Conservation (phyloP, 768 basidiomycete genomes). For the Naganishia vaughanmartiniae region DNA sequence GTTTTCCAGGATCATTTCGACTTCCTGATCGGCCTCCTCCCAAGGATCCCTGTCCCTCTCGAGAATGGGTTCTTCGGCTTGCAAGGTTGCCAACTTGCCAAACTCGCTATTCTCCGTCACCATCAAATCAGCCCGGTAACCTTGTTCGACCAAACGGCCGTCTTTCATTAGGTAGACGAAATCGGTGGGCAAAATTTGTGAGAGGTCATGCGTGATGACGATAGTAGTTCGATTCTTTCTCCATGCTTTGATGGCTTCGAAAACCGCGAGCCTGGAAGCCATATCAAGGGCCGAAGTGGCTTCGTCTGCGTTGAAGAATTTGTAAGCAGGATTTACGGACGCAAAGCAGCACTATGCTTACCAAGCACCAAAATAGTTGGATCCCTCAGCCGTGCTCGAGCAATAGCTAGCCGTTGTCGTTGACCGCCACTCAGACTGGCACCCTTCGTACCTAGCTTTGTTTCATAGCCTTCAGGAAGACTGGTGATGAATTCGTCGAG, state of each 20-base stretch:
- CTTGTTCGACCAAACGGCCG: conserved; percentile 79
- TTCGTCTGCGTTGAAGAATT: conserved; percentile 52
- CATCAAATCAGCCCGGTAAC: conserved; percentile 78
- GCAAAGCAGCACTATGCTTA: conserved; percentile 53
- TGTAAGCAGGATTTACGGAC: neutral
- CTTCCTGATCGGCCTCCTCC: conserved; percentile 51
- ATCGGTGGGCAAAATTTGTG: conserved; percentile 69
- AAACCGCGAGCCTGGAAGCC: conserved; percentile 79
- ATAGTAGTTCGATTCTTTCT: conserved; percentile 77
- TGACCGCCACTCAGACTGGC: conserved; percentile 85
- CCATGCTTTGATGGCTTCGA: conserved; percentile 65
- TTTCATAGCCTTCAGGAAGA: conserved; percentile 86
- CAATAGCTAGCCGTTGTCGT: conserved; percentile 83
- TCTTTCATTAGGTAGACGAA: conserved; percentile 89
- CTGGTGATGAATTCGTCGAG: conserved; percentile 81
- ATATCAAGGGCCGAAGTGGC: conserved; percentile 68
- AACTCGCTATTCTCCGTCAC: conserved; percentile 63
- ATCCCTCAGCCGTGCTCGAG: conserved; percentile 77
- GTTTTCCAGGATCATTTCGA: conserved; percentile 50
- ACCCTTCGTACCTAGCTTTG: conserved; percentile 70
- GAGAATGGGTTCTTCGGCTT: conserved; percentile 54
- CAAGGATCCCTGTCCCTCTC: conserved; percentile 50
- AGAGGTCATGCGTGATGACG: conserved; percentile 92
- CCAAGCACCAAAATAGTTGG: conserved; percentile 88
- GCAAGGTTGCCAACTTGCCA: conserved; percentile 63